Evolutionary conservation across 257 asterid genomes (phyloP).

Genomic region (Nicotiana tabacum): DNA sequence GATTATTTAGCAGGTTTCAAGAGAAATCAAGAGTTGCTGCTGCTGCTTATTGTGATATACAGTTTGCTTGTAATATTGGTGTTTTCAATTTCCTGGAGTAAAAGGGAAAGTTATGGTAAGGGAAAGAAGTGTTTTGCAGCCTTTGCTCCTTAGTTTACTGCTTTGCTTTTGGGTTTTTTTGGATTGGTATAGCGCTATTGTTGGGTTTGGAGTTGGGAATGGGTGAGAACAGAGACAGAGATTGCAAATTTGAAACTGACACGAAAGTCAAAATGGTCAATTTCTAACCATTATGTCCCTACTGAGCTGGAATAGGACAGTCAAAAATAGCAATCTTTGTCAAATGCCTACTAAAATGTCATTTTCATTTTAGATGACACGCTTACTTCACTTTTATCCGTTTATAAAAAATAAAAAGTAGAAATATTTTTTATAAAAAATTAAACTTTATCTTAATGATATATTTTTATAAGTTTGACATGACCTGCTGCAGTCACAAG

Average conservation of each 20-base stretch:
- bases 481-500: no score
- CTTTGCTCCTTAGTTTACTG: neutral
- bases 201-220: neutral
- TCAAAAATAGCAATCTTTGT: no score
- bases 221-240: neutral
- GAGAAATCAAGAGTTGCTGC: neutral
- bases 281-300: neutral
- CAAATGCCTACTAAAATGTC: no score
- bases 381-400: no score
- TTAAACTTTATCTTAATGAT: no score
- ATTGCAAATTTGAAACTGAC: neutral
- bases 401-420: no score
- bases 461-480: no score
- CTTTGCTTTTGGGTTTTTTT: neutral
- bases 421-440: no score
- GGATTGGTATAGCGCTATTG: neutral
- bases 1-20: neutral
- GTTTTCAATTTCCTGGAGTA: conserved; percentile 9
- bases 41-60: neutral
- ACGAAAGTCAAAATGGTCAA: neutral
- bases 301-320: no score
- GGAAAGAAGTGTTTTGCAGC: neutral
- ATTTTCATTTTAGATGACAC: no score
- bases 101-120: conserved; percentile 2
- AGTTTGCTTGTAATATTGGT: conserved; percentile 13